Percentiles rank a stretch among this genome's conserved stretches.
phyloP scores from a whole-genome alignment of 2,329 filamentous ascomycete genomes.

The Diaporthe australafricana region DNA sequence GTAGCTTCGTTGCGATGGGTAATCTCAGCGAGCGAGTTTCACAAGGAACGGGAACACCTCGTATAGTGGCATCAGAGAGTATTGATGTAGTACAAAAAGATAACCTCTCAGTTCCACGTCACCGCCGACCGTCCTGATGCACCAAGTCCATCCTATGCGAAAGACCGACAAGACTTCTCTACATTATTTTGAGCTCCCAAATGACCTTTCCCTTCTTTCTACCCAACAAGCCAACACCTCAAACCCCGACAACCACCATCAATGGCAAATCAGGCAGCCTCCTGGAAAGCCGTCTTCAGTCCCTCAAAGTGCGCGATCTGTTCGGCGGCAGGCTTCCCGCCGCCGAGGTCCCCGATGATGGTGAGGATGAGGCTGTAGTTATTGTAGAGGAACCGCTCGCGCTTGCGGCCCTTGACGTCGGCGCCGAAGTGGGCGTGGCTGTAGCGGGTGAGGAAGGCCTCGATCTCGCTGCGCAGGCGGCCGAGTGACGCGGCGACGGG shows the following conservation, averaged over 20 bases:
- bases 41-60: background rate
- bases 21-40: no score
- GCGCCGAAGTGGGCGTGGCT: conserved; percentile 75
- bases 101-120: background rate
- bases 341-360: conserved; percentile 80
- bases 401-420: conserved; percentile 75
- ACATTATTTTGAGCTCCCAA: background rate
- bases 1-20: no score
- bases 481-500: conserved; percentile 85
- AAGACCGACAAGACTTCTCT: background rate
- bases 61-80: background rate
- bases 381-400: conserved; percentile 90
- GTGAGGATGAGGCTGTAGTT: conserved; percentile 96
- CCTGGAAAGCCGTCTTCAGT: conserved; percentile 69
- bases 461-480: conserved; percentile 83
- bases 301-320: conserved; percentile 80
- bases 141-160: background rate
- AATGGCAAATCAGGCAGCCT: conserved; percentile 49
- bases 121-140: background rate
- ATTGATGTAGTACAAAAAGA: background rate
- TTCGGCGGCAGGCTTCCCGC: conserved; percentile 79
- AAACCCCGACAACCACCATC: no score
- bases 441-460: conserved; percentile 82
- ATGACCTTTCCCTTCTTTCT: background rate
- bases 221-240: background rate